Conservation (phyloP, 2,329 filamentous ascomycete genomes). For the Fusarium sp. region DNA sequence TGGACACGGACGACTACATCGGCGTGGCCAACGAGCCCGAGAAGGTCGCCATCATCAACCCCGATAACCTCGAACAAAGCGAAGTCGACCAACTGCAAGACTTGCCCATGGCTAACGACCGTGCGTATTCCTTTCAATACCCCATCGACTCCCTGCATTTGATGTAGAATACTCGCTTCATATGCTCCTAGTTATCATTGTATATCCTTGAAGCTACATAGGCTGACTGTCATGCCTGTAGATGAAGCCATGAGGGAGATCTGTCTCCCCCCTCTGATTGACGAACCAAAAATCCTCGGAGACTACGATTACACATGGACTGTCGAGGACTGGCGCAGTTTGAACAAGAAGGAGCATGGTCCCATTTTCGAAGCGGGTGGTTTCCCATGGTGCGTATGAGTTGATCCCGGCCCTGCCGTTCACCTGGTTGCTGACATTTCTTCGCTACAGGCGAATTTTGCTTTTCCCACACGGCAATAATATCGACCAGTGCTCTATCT, state of each 20-base stretch:
- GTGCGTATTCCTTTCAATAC: conserved; percentile 53
- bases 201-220: not conserved
- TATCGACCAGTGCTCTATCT: conserved; percentile 92
- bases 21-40: conserved; percentile 61
- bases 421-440: conserved; percentile 35
- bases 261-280: conserved; percentile 75
- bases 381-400: conserved; percentile 76
- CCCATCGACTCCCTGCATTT: not conserved
- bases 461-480: conserved; percentile 98
- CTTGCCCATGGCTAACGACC: conserved; percentile 62
- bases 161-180: not conserved
- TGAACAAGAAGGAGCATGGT: conserved; percentile 85
- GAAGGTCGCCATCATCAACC: conserved; percentile 65
- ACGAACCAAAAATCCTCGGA: conserved; percentile 83
- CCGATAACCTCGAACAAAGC: conserved; percentile 60
- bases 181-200: not conserved
- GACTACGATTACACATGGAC: conserved; percentile 87
- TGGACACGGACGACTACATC: conserved; percentile 66
- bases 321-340: conserved; percentile 81
- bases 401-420: conserved; percentile 44
- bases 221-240: conserved; percentile 51
- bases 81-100: conserved; percentile 61
- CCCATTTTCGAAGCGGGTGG: conserved; percentile 88
- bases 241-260: conserved; percentile 87
- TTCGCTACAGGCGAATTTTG: conserved; percentile 78